These are phyloP conservation scores for Spizellomyces sp. DNA, from an alignment of 192 early-diverging fungal species.

Conservation along the genomic window DNA sequence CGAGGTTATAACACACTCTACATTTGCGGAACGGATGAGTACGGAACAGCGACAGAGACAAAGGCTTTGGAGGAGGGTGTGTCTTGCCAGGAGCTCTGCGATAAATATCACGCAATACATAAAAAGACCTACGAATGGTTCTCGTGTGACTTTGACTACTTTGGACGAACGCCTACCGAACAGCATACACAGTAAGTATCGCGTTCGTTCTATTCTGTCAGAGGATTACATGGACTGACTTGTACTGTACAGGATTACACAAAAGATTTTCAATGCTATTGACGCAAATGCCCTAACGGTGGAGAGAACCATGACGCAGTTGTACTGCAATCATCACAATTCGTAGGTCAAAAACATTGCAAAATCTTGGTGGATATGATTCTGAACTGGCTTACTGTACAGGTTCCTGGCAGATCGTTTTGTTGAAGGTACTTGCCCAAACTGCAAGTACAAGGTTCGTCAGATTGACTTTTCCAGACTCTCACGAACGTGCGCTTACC, in stretches of 20 bases:
- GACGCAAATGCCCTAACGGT: slow-evolving; percentile 70
- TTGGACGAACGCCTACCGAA: slow-evolving; percentile 90
- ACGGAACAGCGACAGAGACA: slow-evolving; percentile 98
- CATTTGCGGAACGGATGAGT: slow-evolving; percentile 97
- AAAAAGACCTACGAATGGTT: slow-evolving; percentile 94
- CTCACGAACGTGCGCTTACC: too few relatives aligned
- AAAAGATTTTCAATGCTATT: slow-evolving; percentile 82
- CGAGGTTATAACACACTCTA: slow-evolving; percentile 90
- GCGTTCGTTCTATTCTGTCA: neutral
- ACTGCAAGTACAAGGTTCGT: slow-evolving; percentile 56
- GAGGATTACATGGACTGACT: neutral
- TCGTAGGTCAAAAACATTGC: slow-evolving; percentile 15
- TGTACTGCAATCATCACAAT: slow-evolving; percentile 86
- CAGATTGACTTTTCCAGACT: too few relatives aligned
- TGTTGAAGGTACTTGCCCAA: slow-evolving; percentile 95
- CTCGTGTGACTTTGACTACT: slow-evolving; percentile 89
- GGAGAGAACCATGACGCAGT: slow-evolving; percentile 80
- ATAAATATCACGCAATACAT: slow-evolving; percentile 93
- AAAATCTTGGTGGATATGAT: neutral
- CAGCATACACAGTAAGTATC: slow-evolving; percentile 74
- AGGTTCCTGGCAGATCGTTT: slow-evolving; percentile 94
- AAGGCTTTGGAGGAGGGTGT: slow-evolving; percentile 93
- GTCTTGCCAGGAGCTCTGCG: slow-evolving; percentile 89
- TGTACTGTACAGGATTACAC: slow-evolving; percentile 61
- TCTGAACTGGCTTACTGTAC: slow-evolving; percentile 29